phyloP scores from a whole-genome alignment of 2,329 filamentous ascomycete genomes.

The Clonostachys sp. region DNA sequence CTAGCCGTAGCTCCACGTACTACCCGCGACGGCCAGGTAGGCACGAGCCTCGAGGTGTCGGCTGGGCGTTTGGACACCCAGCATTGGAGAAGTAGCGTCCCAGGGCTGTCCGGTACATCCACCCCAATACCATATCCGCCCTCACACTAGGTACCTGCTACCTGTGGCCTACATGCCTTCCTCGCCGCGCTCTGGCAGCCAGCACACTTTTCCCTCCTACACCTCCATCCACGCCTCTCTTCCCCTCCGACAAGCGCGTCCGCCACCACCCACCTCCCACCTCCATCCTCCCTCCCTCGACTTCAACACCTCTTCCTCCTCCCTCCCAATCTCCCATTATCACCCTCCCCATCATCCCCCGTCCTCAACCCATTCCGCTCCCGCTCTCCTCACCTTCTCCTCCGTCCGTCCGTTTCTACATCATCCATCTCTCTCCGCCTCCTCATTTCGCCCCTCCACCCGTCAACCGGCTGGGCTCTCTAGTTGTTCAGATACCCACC shows the following conservation, averaged over 20 bases:
- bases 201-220: constrained; percentile 21
- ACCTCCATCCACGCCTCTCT: constrained; percentile 15
- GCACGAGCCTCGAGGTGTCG: no score
- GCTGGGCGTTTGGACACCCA: no score
- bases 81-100: no score
- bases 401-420: constrained; percentile 6
- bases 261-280: constrained; percentile 14
- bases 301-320: no score
- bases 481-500: background rate
- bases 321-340: constrained; percentile 12
- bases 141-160: background rate
- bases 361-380: constrained; percentile 3
- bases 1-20: no score
- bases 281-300: constrained; percentile 4
- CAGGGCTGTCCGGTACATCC: no score
- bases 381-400: constrained; percentile 4
- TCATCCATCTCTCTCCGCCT: constrained; percentile 8
- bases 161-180: constrained; percentile 3
- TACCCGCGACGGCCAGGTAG: no score
- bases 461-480: constrained; percentile 1
- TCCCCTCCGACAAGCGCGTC: constrained; percentile 6
- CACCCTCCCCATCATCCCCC: constrained; percentile 9
- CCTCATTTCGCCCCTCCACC: constrained; percentile 4
- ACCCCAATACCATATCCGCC: no score
- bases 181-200: constrained; percentile 11